phyloP scores from a whole-genome alignment of 75 land plant species.

The Cupressus sempervirens region DNA sequence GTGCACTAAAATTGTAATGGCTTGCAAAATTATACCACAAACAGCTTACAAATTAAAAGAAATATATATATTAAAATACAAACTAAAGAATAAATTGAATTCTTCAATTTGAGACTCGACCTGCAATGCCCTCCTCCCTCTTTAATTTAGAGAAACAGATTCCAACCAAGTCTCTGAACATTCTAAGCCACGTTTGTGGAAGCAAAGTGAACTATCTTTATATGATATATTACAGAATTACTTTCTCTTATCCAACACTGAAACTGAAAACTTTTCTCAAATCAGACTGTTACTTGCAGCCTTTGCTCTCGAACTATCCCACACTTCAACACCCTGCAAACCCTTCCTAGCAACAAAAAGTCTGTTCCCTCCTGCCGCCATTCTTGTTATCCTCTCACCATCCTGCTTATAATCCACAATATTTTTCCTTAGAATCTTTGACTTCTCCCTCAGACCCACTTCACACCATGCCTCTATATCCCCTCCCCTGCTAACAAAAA shows the following conservation, averaged over 20 bases:
- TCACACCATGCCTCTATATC: slow-evolving; percentile 80
- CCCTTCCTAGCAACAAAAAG: slow-evolving; percentile 72
- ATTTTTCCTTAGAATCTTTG: slow-evolving; percentile 50
- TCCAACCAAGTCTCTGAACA: neutral
- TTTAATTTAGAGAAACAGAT: neutral
- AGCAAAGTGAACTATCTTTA: neutral
- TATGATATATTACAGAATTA: neutral
- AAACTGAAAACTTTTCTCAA: neutral
- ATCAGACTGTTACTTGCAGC: neutral
- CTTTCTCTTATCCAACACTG: neutral
- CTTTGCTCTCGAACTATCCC: slow-evolving; percentile 53
- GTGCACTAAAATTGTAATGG: neutral
- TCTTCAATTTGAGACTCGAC: neutral
- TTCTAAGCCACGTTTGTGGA: neutral
- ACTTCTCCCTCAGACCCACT: slow-evolving; percentile 26
- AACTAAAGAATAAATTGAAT: neutral
- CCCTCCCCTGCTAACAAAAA: slow-evolving; percentile 58
- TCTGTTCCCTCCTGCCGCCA: slow-evolving; percentile 76
- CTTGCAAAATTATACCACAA: neutral
- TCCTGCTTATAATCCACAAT: slow-evolving; percentile 54
- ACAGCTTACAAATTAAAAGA: neutral
- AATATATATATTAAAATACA: neutral
- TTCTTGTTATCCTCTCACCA: slow-evolving; percentile 38
- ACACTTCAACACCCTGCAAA: slow-evolving; percentile 79
- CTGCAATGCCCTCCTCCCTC: neutral